These are phyloP conservation scores for Fusarium floridanum DNA, from an alignment of 2,329 filamentous ascomycete genomes.

Conservation along the genomic window DNA sequence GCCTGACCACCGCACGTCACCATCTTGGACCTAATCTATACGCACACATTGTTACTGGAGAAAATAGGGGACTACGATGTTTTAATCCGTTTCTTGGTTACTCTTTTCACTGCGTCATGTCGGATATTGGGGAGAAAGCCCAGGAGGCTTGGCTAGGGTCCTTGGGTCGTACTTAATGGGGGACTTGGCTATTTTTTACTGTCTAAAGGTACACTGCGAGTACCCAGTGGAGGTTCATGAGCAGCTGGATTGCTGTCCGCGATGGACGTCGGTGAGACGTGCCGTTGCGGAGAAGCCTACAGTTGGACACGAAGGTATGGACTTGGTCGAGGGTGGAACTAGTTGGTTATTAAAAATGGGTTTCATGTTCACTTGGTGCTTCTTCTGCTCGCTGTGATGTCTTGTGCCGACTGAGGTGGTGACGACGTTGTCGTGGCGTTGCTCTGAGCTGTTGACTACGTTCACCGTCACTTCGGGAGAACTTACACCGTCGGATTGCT, in stretches of 20 bases:
- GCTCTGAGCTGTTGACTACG: background rate
- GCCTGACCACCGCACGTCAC: slow-evolving; percentile 44
- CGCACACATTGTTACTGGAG: slow-evolving; percentile 47
- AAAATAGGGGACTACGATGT: slow-evolving; percentile 41
- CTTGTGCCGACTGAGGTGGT: background rate
- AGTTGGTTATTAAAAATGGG: slow-evolving; percentile 36
- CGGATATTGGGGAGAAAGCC: slow-evolving; percentile 47
- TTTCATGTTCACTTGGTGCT: slow-evolving; percentile 31
- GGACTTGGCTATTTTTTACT: slow-evolving; percentile 33
- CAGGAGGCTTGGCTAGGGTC: slow-evolving; percentile 50
- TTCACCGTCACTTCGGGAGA: background rate
- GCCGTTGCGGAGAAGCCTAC: slow-evolving; percentile 27
- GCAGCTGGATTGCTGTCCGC: slow-evolving; percentile 40
- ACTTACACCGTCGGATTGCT: background rate
- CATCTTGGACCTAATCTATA: slow-evolving; percentile 46
- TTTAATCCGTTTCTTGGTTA: slow-evolving; percentile 42
- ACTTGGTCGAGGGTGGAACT: slow-evolving; percentile 25
- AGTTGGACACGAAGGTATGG: slow-evolving; percentile 43
- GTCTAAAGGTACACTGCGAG: slow-evolving; percentile 26
- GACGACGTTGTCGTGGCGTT: background rate
- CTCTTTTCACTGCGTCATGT: slow-evolving; percentile 39
- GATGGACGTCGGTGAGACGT: slow-evolving; percentile 31
- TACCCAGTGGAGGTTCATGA: slow-evolving; percentile 37
- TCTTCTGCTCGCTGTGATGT: background rate
- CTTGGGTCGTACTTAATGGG: slow-evolving; percentile 43